Evolutionary conservation across 1,284 basidiomycete genomes (phyloP).

Genomic region (Papiliotrema fonsecae): DNA sequence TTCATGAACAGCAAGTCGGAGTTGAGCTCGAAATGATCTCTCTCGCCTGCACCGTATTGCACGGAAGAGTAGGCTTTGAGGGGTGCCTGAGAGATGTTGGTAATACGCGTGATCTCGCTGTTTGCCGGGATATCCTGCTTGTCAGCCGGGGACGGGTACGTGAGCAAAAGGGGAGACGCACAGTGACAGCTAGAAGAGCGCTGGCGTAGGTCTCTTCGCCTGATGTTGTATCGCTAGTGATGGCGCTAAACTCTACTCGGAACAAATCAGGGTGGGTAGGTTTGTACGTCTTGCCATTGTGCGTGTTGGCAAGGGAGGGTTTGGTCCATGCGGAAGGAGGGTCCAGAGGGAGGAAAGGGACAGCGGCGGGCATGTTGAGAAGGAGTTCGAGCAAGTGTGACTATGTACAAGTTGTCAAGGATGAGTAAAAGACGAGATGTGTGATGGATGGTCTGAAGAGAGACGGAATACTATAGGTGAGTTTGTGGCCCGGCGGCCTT

Average conservation of each 20-base stretch:
- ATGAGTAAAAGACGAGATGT: too few relatives aligned
- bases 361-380: constrained; percentile 24
- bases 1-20: constrained; percentile 64
- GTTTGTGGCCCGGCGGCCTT: too few relatives aligned
- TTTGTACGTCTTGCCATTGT: constrained; percentile 36
- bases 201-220: constrained; percentile 38
- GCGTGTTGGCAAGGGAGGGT: constrained; percentile 33
- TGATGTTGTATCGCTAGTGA: constrained; percentile 1
- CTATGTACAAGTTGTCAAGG: too few relatives aligned
- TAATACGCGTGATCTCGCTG: constrained; percentile 29
- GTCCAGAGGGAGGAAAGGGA: constrained; percentile 18
- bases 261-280: constrained; percentile 42
- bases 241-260: constrained; percentile 35
- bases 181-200: constrained; percentile 37
- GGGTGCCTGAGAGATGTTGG: constrained; percentile 35
- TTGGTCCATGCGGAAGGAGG: constrained; percentile 29
- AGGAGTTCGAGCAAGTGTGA: too few relatives aligned
- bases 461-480: too few relatives aligned
- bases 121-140: constrained; percentile 38
- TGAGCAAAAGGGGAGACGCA: constrained; percentile 17
- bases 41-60: constrained; percentile 48
- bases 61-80: constrained; percentile 48
- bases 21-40: constrained; percentile 60
- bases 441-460: too few relatives aligned
- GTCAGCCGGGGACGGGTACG: not conserved